Evolutionary conservation across 208 protist species (phyloP), one percentile per base, ranked within the genome.

Genomic region (Trypanosoma theileri): DNA sequence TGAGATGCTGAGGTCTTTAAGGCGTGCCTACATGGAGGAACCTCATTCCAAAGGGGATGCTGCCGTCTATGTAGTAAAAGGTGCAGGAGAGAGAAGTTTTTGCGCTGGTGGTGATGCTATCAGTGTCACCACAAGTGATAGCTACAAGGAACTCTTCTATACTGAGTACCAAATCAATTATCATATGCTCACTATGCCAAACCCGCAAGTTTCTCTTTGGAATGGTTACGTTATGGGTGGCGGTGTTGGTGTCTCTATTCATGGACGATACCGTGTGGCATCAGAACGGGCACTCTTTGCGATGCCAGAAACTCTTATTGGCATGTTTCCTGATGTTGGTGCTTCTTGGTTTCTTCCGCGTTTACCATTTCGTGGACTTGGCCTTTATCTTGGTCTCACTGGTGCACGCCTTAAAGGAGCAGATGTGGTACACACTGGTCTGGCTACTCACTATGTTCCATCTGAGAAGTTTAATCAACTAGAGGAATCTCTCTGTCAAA

Each of bases 251-350:
- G 16, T 95, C 21, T 91, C 87, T 12, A 50, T 93, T 19, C 82
- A 84, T 50, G 87, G 89, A 13, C 67, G 68, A 17, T 88, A 88
- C 63, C 78, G 89, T 31, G 80, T 96, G 11, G 86, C 85, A 44
- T 92, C 87, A n/a, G 89, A 94, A 64, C 68, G 79, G 26, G 77
- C 87, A n/a, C 48, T 79, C 28, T 83, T 95, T 65, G 89, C 88
- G 19, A 94, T 96, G 90, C 90, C 92, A 12, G 92, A 97, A 70
- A 87, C 84, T 19, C 71, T 66, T 12, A 93, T 97, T 71, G 92
- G 90, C 12, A 74, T 94, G 41, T 79, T 90, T 50, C 86, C 83
- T n/a, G 89, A 97, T 65, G 84, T 94, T 31, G 87, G 84, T 31
- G 86, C 71, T 10, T 82, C 81, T 3, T 93, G 79, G 71, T 88